A percentile compares a stretch with the other conserved stretches of the same genome.
phyloP scores from a whole-genome alignment of 1,284 basidiomycete species.

The Moesziomyces globuligerus region DNA sequence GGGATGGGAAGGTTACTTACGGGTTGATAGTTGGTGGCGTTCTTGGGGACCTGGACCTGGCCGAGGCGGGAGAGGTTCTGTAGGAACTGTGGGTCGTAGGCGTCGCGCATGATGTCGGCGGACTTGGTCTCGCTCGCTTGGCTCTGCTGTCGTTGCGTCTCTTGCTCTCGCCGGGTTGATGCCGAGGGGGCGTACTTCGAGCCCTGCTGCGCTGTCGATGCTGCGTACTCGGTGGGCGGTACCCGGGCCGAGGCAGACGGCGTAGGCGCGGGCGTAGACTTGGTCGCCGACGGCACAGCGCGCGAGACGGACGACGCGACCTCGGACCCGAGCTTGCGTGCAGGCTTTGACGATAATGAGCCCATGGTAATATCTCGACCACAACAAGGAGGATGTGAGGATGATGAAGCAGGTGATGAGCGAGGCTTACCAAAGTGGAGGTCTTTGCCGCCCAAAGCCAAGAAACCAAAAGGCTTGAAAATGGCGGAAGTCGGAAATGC shows the following conservation, averaged over 20 bases:
- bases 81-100: conserved; percentile 48
- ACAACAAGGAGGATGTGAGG: neutral
- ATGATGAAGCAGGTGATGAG: neutral
- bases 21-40: conserved; percentile 41
- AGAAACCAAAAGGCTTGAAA: conserved; percentile 9
- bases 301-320: conserved; percentile 35
- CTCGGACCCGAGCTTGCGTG: conserved; percentile 41
- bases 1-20: conserved; percentile 9
- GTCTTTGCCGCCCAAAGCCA: conserved; percentile 1
- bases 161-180: conserved; percentile 21
- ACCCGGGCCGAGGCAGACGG: conserved; percentile 6
- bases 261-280: conserved; percentile 12
- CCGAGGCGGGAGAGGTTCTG: conserved; percentile 45
- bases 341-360: conserved; percentile 51
- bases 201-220: conserved; percentile 20
- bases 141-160: conserved; percentile 27
- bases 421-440: conserved; percentile 39
- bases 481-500: conserved; percentile 23
- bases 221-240: conserved; percentile 25
- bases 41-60: conserved; percentile 45
- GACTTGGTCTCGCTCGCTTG: conserved; percentile 46
- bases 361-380: conserved; percentile 27
- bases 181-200: conserved; percentile 26
- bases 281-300: conserved; percentile 19
- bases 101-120: conserved; percentile 48